Conservation (phyloP, 2,329 filamentous ascomycete species). For the Sclerotinia glacialis region DNA sequence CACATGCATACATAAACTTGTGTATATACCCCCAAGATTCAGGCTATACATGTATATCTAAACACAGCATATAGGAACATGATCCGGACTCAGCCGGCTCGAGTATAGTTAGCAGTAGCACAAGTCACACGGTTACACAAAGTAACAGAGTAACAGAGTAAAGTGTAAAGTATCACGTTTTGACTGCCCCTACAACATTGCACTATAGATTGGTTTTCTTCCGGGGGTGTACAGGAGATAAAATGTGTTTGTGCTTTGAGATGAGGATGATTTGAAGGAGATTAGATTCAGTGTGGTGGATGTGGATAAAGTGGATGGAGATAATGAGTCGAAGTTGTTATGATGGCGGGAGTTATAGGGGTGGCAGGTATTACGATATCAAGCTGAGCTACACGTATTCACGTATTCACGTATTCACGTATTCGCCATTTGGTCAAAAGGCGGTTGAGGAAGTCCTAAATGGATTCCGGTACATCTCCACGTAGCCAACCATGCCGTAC, state of each 20-base stretch:
- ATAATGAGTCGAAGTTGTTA: background rate
- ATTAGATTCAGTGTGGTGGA: background rate
- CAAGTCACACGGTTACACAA: background rate
- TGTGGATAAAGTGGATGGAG: background rate
- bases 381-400: no score
- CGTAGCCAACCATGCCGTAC: background rate
- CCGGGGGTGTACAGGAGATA: background rate
- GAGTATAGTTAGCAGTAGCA: no score
- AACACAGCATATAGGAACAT: constrained; percentile 9
- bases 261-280: background rate
- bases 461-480: background rate
- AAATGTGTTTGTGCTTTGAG: background rate
- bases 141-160: background rate
- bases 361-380: no score
- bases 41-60: background rate
- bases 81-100: background rate
- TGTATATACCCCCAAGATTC: no score
- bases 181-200: background rate
- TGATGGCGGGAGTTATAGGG: no score
- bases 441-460: background rate
- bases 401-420: background rate
- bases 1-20: background rate
- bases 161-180: background rate
- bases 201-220: constrained; percentile 1
- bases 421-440: background rate